phyloP scores from a whole-genome alignment of 2,329 filamentous ascomycete species.

The Ophiosphaerella korrae region DNA sequence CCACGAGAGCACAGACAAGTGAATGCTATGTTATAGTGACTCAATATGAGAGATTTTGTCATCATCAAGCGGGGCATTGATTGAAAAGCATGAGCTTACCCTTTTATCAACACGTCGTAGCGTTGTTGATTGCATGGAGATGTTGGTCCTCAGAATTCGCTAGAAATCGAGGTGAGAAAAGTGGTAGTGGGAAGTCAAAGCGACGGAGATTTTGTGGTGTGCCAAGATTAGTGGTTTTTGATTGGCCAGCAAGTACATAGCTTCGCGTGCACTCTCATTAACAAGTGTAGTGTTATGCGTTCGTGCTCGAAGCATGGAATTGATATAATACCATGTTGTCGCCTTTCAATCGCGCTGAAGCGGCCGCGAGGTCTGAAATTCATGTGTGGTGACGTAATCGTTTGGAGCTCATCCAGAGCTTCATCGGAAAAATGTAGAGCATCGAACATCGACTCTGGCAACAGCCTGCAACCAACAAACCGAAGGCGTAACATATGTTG shows the following conservation, averaged over 20 bases:
- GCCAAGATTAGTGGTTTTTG: not conserved
- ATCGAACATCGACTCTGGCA: not conserved
- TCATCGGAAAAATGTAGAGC: not conserved
- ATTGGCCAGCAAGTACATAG: not conserved
- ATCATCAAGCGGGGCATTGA: slow-evolving; percentile 21
- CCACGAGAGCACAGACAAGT: slow-evolving; percentile 34
- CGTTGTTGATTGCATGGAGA: slow-evolving; percentile 3
- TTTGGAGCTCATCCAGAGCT: not conserved
- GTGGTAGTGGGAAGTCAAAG: not conserved
- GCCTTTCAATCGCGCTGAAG: too few relatives aligned
- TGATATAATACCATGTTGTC: not conserved
- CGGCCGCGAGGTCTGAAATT: too few relatives aligned
- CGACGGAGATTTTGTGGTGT: not conserved
- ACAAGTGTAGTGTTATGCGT: too few relatives aligned
- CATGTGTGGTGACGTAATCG: slow-evolving; percentile 3
- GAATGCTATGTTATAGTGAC: slow-evolving; percentile 32
- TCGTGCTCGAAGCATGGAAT: not conserved
- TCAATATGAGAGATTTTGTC: slow-evolving; percentile 35
- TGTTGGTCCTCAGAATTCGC: not conserved
- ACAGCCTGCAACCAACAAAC: not conserved
- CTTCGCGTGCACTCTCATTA: too few relatives aligned
- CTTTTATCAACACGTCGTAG: not conserved
- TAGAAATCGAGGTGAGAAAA: slow-evolving; percentile 1
- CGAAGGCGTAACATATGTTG: not conserved
- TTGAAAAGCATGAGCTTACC: not conserved